These are phyloP conservation scores for Pythium rhizo-oryzae DNA, from an alignment of 352 stramenopile species.

Conservation along the genomic window DNA sequence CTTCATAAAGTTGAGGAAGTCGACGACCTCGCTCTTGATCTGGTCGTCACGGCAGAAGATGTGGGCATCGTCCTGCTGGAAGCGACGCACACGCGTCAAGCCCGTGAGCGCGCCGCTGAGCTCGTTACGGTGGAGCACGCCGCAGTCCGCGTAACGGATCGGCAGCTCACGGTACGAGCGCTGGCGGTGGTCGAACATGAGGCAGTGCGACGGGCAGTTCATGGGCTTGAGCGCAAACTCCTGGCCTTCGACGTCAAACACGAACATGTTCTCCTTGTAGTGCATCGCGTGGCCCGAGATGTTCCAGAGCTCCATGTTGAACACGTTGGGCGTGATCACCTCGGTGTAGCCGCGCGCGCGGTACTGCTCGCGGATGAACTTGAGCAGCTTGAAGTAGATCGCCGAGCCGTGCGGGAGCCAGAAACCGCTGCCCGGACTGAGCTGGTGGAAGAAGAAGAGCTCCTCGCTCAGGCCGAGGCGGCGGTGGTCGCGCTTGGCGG, in stretches of 20 bases:
- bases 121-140: conserved; percentile 96
- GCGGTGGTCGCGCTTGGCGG: conserved; percentile 96
- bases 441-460: conserved; percentile 95
- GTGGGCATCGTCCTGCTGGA: conserved; percentile 99
- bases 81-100: conserved; percentile 96
- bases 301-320: conserved; percentile 98
- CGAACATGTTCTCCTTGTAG: conserved; percentile 97
- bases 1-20: conserved; percentile 94
- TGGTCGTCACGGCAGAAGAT: conserved; percentile 98
- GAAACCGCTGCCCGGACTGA: conserved; percentile 97
- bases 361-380: conserved; percentile 89
- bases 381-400: conserved; percentile 97
- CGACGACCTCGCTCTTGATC: conserved; percentile 95
- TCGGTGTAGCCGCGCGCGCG: conserved; percentile 93
- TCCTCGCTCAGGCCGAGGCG: conserved; percentile 95
- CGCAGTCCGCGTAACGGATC: conserved; percentile 95
- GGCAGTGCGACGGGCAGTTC: conserved; percentile 98
- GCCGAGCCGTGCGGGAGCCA: conserved; percentile 97
- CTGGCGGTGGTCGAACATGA: conserved; percentile 97
- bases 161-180: conserved; percentile 97
- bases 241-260: conserved; percentile 64
- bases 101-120: conserved; percentile 95
- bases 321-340: conserved; percentile 97
- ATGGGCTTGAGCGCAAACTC: conserved; percentile 99
- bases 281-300: conserved; percentile 97